Base-by-base conservation (phyloP, 805 yeast species). In the Pichia paraexigua region DNA sequence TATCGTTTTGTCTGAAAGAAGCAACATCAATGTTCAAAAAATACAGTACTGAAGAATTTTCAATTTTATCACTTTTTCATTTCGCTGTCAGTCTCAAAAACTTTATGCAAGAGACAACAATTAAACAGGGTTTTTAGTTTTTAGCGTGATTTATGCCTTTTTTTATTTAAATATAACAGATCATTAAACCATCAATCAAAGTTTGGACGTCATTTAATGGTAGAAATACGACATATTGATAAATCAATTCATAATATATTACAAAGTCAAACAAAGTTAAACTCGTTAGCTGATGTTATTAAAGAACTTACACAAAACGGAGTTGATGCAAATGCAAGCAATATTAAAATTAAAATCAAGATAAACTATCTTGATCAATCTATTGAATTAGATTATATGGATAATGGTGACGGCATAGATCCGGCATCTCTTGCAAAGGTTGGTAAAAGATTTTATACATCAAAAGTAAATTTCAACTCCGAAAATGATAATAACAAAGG, bases 321-420 rank as follows among this genome's bases (percentile, higher is more conserved):
- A 42, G 58, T 80, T 0, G 87, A 83, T 59, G 75, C 85, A 0
- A 64, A 67, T 0, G 79, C 88, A 0, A 58, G 65, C 1, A 30
- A 55, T 3, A 66, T 81, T 2, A 52, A 59, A 10, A 30, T 77
- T 3, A 48, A 44, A 6, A 20, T 67, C 1, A 42, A 43, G 15
- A 43, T 50, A 5, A 49, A 54, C 8, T 40, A 41, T 10, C 75
- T 75, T 52, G 57, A 69, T 5, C 17, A 35, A 2, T 12, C 21
- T 7, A 48, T 59, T 0, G 57, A 67, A 1, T 56, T 75, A 8
- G 60, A 68, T 22, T 82, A 87, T 0, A 54, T 55, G 1, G 97
- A 91, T 64, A 72, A 91, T 63, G 97, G 97, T 0, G 27, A 21
- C 2, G 97, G 97, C 0, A 78, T 91, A 2, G 51, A 56, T 5